Conservation (phyloP, 345 rosid genomes). For the Limnanthes douglasii region DNA sequence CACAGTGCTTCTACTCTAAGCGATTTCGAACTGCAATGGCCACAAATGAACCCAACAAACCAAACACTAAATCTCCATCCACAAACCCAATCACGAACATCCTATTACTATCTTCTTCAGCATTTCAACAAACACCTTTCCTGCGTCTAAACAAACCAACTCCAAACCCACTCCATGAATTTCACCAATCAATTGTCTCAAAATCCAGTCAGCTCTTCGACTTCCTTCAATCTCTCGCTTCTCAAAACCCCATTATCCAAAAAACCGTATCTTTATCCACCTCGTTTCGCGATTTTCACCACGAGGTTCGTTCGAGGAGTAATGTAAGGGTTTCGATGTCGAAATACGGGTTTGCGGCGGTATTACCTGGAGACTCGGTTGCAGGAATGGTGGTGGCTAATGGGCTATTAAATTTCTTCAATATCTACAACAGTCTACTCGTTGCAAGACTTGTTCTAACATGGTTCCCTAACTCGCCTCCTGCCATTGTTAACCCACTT, state of each 20-base stretch:
- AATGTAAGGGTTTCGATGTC: constrained; percentile 20
- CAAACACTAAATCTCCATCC: constrained; percentile 7
- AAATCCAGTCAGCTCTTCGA: constrained; percentile 22
- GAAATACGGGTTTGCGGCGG: constrained; percentile 63
- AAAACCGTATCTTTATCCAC: constrained; percentile 28
- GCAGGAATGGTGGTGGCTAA: constrained; percentile 84
- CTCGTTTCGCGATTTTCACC: constrained; percentile 23
- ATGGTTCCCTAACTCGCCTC: constrained; percentile 94
- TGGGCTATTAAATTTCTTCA: constrained; percentile 65
- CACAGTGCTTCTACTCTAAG: not conserved
- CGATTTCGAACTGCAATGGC: constrained; percentile 23
- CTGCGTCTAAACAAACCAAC: constrained; percentile 13
- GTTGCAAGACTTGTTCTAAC: constrained; percentile 77
- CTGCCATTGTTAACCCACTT: constrained; percentile 87
- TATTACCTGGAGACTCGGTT: constrained; percentile 80
- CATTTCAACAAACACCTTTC: constrained; percentile 24
- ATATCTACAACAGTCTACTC: constrained; percentile 69
- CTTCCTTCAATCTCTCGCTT: constrained; percentile 23
- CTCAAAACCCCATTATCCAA: constrained; percentile 31
- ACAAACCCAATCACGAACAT: constrained; percentile 11
- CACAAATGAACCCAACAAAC: constrained; percentile 10
- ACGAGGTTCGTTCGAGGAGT: constrained; percentile 38
- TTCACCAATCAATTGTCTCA: constrained; percentile 29
- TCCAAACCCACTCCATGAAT: constrained; percentile 20
- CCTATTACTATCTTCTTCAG: constrained; percentile 22